A percentile compares a stretch with the other conserved stretches of the same genome.
These are phyloP conservation scores for Rhizophlyctis rosea DNA, from an alignment of 192 early-diverging fungal genomes.

Conservation along the genomic window DNA sequence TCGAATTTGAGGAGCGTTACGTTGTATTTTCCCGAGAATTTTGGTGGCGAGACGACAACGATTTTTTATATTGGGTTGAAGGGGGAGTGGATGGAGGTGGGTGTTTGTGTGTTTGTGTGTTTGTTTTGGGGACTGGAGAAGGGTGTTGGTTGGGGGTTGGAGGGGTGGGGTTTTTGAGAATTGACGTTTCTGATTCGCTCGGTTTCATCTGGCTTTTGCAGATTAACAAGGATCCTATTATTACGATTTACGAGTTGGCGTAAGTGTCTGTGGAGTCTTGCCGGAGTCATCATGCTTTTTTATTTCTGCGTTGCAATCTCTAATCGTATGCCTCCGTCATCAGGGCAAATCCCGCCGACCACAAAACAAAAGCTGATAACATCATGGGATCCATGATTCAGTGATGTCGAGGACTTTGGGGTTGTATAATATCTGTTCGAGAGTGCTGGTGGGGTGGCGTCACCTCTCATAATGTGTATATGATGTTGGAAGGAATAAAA, in stretches of 20 bases:
- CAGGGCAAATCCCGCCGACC: conserved; percentile 55
- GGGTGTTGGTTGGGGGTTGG: neutral
- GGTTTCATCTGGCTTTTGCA: conserved; percentile 6
- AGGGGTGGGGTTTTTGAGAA: neutral
- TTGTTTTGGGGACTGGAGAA: neutral
- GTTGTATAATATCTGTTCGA: too few species aligned
- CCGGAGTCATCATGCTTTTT: neutral
- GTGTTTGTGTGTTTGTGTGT: neutral
- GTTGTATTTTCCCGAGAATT: conserved; percentile 78
- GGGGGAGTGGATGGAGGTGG: conserved; percentile 81
- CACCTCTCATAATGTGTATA: too few species aligned
- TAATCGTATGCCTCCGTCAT: too few species aligned
- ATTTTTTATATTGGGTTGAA: conserved; percentile 85
- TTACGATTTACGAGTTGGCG: conserved; percentile 56
- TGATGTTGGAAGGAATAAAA: too few species aligned
- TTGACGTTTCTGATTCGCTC: too few species aligned
- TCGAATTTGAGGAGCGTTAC: conserved; percentile 72
- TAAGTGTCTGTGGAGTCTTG: too few species aligned
- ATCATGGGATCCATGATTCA: conserved; percentile 23
- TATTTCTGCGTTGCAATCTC: too few species aligned
- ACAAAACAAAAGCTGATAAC: conserved; percentile 29
- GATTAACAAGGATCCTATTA: conserved; percentile 47
- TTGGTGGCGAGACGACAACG: conserved; percentile 70
- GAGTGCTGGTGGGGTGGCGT: too few species aligned
- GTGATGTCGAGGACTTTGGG: conserved; percentile 9